phyloP scores from a whole-genome alignment of 208 protist genomes.

The Naegleria lovaniensis region DNA sequence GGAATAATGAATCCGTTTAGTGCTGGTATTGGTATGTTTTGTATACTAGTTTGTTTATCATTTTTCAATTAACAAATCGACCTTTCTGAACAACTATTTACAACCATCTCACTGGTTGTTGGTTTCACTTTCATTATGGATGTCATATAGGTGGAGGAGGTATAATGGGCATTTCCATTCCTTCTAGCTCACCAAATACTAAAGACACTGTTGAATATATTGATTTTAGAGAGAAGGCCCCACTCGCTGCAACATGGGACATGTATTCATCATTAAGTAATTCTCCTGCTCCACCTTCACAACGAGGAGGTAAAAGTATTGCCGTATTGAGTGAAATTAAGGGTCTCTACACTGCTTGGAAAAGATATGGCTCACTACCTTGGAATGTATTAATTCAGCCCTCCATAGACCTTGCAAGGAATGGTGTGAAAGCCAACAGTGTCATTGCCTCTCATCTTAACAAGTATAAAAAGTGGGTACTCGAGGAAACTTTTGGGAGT shows the following conservation, averaged over 20 bases:
- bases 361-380: neutral
- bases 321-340: neutral
- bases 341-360: neutral
- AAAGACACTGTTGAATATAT: neutral
- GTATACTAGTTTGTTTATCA: neutral
- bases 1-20: constrained; percentile 38
- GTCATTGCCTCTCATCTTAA: neutral
- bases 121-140: too few relatives aligned
- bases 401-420: neutral
- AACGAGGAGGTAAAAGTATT: neutral
- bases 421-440: neutral
- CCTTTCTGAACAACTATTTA: neutral
- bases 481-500: neutral
- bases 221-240: constrained; percentile 17
- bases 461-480: neutral
- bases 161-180: neutral
- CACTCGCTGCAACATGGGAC: neutral
- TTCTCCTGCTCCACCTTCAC: neutral
- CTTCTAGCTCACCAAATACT: neutral
- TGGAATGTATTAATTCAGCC: neutral
- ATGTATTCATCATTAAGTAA: neutral
- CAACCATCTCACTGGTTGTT: neutral
- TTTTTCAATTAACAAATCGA: too few relatives aligned
- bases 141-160: neutral
- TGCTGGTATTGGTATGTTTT: constrained; percentile 47